Base-by-base conservation (phyloP, 2,329 filamentous ascomycete species). In the Hypoxylon sp. region DNA sequence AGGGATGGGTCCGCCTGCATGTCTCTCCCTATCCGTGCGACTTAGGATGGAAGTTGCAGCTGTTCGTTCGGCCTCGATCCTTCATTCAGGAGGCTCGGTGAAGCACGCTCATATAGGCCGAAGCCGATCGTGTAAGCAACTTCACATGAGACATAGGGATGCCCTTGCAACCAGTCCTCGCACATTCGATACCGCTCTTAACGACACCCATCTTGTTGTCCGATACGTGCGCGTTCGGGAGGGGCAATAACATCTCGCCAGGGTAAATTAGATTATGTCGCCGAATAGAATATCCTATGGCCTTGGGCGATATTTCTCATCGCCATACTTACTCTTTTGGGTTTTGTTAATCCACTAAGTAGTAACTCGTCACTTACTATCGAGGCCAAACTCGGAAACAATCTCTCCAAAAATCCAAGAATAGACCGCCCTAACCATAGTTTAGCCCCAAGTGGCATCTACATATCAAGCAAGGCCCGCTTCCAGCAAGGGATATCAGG, bases 21-120 rank as follows among this genome's bases (percentile, higher is more conserved):
- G 66, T 69, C 66, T 69, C 62, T 66, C 64, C 64, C 43, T 67
- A 64, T 60, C 62, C 53, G 63, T 57, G 50, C 50, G 55, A 32
- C 26, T 48, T 47, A 21, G 16, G 27, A n/a, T n/a, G n/a, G n/a
- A n/a, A n/a, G n/a, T 31, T 48, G 43, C 42, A 40, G 35, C 31
- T n/a, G n/a, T n/a, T n/a, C 36, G 16, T 32, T 48, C 46, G 47
- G 34, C 35, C 16, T 38, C 21, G 31, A 55, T 50, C 27, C 31
- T 55, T 42, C 41, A 51, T 54, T 55, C 52, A 53, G 57, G 45
- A 59, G 49, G 52, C 34, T 41, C 31, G 30, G 42, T 25, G 21
- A 9, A 25, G 6, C 9, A 9, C 9, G 40, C n/a, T 36, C 30
- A 41, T 37, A 47, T 23, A 43, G 19, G 34, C 31, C 31, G 12